Percentiles rank a stretch among this genome's conserved stretches.
Conservation (phyloP, 2,329 filamentous ascomycete species). For the Sclerotinia nivalis region DNA sequence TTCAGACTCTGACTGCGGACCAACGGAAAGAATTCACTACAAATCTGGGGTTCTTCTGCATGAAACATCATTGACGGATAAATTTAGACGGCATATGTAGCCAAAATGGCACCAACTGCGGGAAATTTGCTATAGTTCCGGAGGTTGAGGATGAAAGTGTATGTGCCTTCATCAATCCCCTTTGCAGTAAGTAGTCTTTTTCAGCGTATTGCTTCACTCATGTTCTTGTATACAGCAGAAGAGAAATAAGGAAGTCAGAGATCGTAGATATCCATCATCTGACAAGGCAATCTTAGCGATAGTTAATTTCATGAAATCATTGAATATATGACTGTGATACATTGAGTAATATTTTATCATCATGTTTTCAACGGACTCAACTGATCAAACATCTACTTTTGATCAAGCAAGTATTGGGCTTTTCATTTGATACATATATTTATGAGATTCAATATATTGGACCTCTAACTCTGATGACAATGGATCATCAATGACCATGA, state of each 20-base stretch:
- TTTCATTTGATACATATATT: neutral
- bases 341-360: neutral
- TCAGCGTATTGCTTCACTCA: no score
- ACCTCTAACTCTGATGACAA: no score
- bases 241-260: neutral
- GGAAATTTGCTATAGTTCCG: neutral
- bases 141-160: neutral
- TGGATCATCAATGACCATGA: neutral
- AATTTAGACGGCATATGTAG: slow-evolving; percentile 4
- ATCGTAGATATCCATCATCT: neutral
- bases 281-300: neutral
- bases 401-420: neutral
- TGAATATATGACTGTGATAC: neutral
- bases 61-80: slow-evolving; percentile 8
- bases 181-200: neutral
- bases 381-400: neutral
- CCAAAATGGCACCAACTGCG: neutral
- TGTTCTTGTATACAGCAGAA: no score
- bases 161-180: neutral
- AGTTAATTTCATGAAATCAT: no score
- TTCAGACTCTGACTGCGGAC: neutral
- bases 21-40: neutral
- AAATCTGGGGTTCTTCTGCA: neutral
- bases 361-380: neutral
- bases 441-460: no score